phyloP scores from a whole-genome alignment of 768 basidiomycete species.

The Amanita polypyramis region DNA sequence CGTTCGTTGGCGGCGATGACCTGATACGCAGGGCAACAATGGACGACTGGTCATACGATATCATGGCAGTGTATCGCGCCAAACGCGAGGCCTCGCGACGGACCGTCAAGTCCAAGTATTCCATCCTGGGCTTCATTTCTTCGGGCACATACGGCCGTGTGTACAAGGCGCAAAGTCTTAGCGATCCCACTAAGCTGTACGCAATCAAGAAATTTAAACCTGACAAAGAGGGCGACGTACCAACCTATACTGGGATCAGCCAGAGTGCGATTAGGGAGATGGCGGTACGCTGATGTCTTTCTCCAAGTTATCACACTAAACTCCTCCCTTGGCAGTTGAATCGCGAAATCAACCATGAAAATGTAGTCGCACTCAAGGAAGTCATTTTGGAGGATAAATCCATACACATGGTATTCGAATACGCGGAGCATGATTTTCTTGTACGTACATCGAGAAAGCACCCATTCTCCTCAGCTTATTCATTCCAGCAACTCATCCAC shows the following conservation, averaged over 20 bases:
- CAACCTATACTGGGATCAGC: constrained; percentile 94
- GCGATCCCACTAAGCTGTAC: constrained; percentile 60
- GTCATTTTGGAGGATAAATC: constrained; percentile 97
- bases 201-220: constrained; percentile 99
- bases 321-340: constrained; percentile 51
- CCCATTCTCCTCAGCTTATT: not conserved
- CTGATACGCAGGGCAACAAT: constrained; percentile 8
- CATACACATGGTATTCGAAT: constrained; percentile 99
- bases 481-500: constrained; percentile 88
- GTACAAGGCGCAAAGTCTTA: constrained; percentile 85
- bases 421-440: constrained; percentile 97
- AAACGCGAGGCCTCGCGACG: constrained; percentile 63
- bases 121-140: constrained; percentile 93
- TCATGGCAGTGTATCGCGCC: constrained; percentile 79
- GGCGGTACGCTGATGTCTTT: constrained; percentile 41
- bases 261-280: constrained; percentile 98
- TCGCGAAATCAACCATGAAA: constrained; percentile 83
- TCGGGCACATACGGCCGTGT: constrained; percentile 98
- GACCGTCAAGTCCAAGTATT: constrained; percentile 72
- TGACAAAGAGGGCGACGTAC: constrained; percentile 95
- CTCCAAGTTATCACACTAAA: not conserved
- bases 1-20: not conserved
- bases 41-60: constrained; percentile 42
- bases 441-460: constrained; percentile 32
- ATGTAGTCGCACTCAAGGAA: constrained; percentile 84